Conservation (phyloP, 176 grass and related monocot genomes). For the Puccinellia tenuiflora region DNA sequence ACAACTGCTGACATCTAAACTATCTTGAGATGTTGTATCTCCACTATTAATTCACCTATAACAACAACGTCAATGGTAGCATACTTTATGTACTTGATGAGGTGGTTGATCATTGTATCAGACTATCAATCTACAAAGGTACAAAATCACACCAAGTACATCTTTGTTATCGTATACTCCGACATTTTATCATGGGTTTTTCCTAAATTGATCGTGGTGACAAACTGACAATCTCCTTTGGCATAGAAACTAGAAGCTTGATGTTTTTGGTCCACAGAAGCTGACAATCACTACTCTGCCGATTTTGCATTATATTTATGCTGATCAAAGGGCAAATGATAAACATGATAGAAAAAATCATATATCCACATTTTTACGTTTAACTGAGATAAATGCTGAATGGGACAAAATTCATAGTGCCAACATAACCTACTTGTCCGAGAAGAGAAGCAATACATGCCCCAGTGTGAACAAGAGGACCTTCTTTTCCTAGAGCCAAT, state of each 20-base stretch:
- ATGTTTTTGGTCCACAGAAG: not conserved
- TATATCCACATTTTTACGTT: not conserved
- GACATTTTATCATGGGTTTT: constrained; percentile 1
- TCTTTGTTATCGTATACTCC: not conserved
- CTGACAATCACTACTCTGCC: not conserved
- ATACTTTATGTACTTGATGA: not conserved
- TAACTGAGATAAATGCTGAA: not conserved
- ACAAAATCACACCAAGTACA: not conserved
- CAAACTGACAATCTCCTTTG: not conserved
- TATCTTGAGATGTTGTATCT: not conserved
- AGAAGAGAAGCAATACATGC: constrained; percentile 99
- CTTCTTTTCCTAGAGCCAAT: constrained; percentile 98
- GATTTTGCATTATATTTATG: not conserved
- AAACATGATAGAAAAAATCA: not conserved
- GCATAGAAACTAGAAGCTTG: not conserved
- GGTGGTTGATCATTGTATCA: not conserved
- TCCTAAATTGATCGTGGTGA: not conserved
- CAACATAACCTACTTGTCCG: constrained; percentile 61
- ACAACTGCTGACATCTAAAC: not conserved
- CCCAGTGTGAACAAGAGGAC: constrained; percentile 97
- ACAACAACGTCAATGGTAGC: not conserved
- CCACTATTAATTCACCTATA: not conserved
- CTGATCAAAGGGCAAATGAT: not conserved
- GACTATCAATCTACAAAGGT: constrained; percentile 4
- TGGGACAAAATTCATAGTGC: not conserved